Base-by-base conservation (phyloP, 2,329 filamentous ascomycete species). In the Dactylellina parvicollis region DNA sequence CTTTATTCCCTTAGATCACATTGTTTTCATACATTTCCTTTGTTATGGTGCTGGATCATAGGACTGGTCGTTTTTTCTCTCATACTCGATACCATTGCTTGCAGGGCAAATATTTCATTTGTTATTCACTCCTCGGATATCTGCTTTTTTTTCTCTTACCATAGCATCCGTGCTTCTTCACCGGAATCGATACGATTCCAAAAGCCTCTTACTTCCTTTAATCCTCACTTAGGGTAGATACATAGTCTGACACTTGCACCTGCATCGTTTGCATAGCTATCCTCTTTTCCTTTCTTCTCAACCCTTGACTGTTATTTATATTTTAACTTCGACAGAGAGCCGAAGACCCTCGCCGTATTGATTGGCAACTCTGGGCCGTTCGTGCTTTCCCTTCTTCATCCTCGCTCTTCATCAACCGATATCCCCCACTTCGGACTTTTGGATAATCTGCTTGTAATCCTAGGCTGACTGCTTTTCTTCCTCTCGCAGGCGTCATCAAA, bases 21-120 rank as follows among this genome's bases (percentile, higher is more conserved):
- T 54, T 54, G 26, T 18, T 44, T 42, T n/a, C 40, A 30, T 47
- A 47, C 8, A 38, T 72, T 65, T 55, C 67, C 44, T 72, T 72
- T 72, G 67, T 72, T 55, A 65, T 20, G 67, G 67, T 72, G 67
- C 67, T 72, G 67, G 67, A 62, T 72, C 57, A 59, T 72, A 50
- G 67, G 26, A 40, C 44, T 42, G 59, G 42, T 59, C 18, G 26
- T 36, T 55, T 56, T 42, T 57, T 57, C 38, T 32, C 32, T 16
- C 30, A 16, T 36, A 50, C 42, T 40, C 56, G 67, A 72, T 72
- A 72, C 67, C 67, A 72, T 44, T 64, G 38, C 44, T 72, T 72
- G 38, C 59, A 34, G 42, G 52, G 59, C 67, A 72, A 65, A 59
- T 32, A 65, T 64, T 54, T 65, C 67, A 26, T 72, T 72, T 72